Evolutionary conservation across 2,329 filamentous ascomycete genomes (phyloP).

Genomic region (Claviceps pusilla): DNA sequence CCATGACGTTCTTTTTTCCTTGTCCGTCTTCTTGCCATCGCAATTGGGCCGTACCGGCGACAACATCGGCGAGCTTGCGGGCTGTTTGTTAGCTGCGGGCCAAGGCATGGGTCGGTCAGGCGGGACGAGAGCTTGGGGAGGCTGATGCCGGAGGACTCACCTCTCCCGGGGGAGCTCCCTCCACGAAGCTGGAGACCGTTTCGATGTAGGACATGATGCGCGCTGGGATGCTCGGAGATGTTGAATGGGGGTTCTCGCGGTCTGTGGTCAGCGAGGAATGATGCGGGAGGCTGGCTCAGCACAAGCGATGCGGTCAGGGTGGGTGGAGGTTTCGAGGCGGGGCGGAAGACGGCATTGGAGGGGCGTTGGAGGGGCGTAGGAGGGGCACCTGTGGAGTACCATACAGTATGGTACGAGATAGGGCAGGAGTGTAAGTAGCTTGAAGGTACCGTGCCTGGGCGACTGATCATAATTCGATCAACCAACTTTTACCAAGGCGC

Average conservation of each 20-base stretch:
- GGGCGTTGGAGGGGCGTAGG: no score
- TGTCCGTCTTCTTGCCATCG: not conserved
- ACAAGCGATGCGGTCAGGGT: not conserved
- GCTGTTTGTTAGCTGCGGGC: conserved; percentile 15
- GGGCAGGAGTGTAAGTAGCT: no score
- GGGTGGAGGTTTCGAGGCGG: conserved; percentile 8
- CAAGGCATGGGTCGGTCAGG: conserved; percentile 3
- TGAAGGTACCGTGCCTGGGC: no score
- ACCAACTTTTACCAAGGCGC: no score
- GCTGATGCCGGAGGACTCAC: conserved; percentile 34
- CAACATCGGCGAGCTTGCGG: conserved; percentile 71
- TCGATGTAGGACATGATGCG: conserved; percentile 23
- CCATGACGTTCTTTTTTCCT: not conserved
- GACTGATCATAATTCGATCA: no score
- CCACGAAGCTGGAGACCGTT: conserved; percentile 66
- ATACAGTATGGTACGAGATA: no score
- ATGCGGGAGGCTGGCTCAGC: not conserved
- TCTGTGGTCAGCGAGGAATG: not conserved
- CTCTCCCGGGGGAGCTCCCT: conserved; percentile 92
- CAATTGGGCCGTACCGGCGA: conserved; percentile 48
- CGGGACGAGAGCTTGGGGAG: conserved; percentile 4
- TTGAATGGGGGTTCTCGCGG: not conserved
- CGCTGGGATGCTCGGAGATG: not conserved
- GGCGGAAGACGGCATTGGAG: conserved; percentile 5
- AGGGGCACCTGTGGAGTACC: no score